A percentile compares a stretch with the other conserved stretches of the same genome.
Conservation (phyloP, 1,139 yeast genomes). For the Kodamaea anthophila region DNA sequence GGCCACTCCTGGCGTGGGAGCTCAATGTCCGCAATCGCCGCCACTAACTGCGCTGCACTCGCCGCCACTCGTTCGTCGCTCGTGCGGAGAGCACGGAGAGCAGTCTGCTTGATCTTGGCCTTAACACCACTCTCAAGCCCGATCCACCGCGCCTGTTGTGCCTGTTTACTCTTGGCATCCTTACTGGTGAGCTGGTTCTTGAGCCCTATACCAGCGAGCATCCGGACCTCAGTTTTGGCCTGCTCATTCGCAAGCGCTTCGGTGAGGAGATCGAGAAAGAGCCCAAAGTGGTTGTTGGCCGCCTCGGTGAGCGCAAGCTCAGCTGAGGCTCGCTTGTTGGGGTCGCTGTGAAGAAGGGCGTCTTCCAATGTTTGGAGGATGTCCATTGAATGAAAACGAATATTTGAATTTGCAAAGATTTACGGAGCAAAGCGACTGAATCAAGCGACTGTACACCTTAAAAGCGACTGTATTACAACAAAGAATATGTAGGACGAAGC, state of each 20-base stretch:
- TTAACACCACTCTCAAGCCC: conserved; percentile 50
- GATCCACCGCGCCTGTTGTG: conserved; percentile 60
- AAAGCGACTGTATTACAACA: no score
- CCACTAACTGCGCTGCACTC: conserved; percentile 88
- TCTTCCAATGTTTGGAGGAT: conserved; percentile 70
- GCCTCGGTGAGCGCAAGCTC: conserved; percentile 71
- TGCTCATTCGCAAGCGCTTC: conserved; percentile 64
- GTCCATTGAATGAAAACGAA: no score
- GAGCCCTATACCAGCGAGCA: conserved; percentile 83
- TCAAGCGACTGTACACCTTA: no score
- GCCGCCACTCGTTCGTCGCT: conserved; percentile 77
- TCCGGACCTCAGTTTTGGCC: conserved; percentile 75
- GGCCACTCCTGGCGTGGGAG: conserved; percentile 87
- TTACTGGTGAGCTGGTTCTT: conserved; percentile 87
- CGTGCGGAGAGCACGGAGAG: conserved; percentile 60
- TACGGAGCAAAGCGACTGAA: no score
- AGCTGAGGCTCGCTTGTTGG: conserved; percentile 68
- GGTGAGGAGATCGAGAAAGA: conserved; percentile 65
- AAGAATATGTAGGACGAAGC: no score
- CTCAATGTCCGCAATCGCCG: conserved; percentile 94
- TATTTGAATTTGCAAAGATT: no score
- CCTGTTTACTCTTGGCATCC: conserved; percentile 45
- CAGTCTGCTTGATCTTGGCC: conserved; percentile 58
- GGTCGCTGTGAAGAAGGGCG: conserved; percentile 65
- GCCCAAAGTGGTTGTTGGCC: conserved; percentile 67